Evolutionary conservation across 2,329 filamentous ascomycete genomes (phyloP), one percentile per base, ranked within the genome.

Genomic region (Pestalotiopsis sp.): DNA sequence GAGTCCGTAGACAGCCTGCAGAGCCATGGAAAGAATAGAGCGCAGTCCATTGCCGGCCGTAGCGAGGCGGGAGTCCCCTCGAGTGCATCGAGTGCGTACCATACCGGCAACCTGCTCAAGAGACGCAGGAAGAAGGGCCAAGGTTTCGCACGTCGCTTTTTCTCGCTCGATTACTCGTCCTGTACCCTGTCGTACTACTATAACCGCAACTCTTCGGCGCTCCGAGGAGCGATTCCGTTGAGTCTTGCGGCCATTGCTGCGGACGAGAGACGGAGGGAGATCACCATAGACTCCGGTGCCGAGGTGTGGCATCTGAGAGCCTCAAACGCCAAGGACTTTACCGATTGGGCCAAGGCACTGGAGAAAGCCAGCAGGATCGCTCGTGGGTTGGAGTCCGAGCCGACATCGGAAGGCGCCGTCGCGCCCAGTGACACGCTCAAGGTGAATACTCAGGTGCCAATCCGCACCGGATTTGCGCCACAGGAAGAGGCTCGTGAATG

Each of bases 121-220:
- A 91, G 96, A 75, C 89, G 95, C 72, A 90, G 96, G 69, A 98
- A 98, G 87, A 92, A 93, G 82, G 94, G 95, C 60, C 96, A 98
- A 80, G 95, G 95, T 58, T 97, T 94, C 80, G 96, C 96, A 5
- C 89, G 93, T 68, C 90, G 96, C 49, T 99, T 96, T 85, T 99
- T 99, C 82, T 98, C 95, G 0, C 86, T 99, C 67, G 96, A 99
- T 79, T 98, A 95, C 78, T 94, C 92, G 4, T 95, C 95, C 0
- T 97, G 93, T 70, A 98, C 96, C 0, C 84, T 99, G 40, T 98
- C 96, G 0, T 99, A 99, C 83, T 99, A 98, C 78, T 93, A 97
- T 78, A 96, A 95, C 79, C 92, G 94, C 60, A 95, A 97, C 77
- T 97, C 95, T 4, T 97, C 95, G 5, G 94, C 95, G 1, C 85